Evolutionary conservation across 1,284 basidiomycete species (phyloP).

Genomic region (Cryptococcus jaspeensis): DNA sequence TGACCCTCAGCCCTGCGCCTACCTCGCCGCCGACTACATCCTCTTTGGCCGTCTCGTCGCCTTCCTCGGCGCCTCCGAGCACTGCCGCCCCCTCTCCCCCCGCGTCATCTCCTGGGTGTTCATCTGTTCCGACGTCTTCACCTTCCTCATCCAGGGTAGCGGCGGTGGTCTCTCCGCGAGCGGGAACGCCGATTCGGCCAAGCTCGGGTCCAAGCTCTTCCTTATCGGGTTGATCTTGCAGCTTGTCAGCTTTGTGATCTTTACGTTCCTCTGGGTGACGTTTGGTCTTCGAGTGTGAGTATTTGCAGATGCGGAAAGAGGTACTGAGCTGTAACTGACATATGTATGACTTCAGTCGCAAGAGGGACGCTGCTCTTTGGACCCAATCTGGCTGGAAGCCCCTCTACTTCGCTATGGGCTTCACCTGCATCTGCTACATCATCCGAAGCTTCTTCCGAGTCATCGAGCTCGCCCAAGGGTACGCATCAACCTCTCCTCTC

Average conservation of each 20-base stretch:
- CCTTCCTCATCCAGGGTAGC: slow-evolving; percentile 64
- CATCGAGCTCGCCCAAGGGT: slow-evolving; percentile 63
- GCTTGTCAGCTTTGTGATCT: slow-evolving; percentile 62
- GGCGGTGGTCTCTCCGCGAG: slow-evolving; percentile 50
- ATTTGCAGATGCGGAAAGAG: no score
- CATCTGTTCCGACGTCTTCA: slow-evolving; percentile 60
- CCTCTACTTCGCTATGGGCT: slow-evolving; percentile 56
- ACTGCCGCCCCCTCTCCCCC: slow-evolving; percentile 52
- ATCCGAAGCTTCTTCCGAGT: slow-evolving; percentile 67
- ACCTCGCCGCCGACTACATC: slow-evolving; percentile 70
- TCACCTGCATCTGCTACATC: slow-evolving; percentile 66
- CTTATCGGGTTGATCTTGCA: slow-evolving; percentile 64
- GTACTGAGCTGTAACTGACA: background rate
- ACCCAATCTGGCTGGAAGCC: slow-evolving; percentile 58
- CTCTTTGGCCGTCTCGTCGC: slow-evolving; percentile 63
- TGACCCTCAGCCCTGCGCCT: slow-evolving; percentile 61
- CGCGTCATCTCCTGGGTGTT: slow-evolving; percentile 32
- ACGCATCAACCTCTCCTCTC: no score
- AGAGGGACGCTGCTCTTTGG: background rate
- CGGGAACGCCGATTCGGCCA: slow-evolving; percentile 22
- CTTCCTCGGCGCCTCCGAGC: slow-evolving; percentile 56
- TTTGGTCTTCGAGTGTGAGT: slow-evolving; percentile 60
- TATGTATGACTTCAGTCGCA: background rate
- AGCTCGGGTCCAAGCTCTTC: slow-evolving; percentile 58
- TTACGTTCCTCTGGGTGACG: slow-evolving; percentile 59